These are phyloP conservation scores for Beauveria caledonica DNA, from an alignment of 2,329 filamentous ascomycete species.

Conservation along the genomic window DNA sequence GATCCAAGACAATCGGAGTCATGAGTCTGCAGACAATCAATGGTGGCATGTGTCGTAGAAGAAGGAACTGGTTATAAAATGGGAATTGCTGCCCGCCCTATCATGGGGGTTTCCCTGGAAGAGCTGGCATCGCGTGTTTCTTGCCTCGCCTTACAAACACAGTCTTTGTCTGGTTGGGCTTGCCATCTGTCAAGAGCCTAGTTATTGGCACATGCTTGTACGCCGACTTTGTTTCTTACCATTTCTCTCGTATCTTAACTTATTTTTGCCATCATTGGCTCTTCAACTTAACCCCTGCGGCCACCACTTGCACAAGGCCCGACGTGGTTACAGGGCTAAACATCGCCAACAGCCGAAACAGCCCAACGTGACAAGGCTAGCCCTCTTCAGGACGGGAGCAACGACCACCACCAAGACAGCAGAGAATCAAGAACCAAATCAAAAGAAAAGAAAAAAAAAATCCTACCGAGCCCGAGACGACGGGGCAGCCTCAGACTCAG, in stretches of 20 bases:
- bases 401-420: neutral
- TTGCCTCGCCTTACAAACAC: neutral
- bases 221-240: no score
- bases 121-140: neutral
- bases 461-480: no score
- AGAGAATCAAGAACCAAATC: neutral
- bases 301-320: neutral
- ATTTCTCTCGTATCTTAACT: neutral
- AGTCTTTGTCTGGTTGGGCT: neutral
- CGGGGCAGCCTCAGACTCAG: no score
- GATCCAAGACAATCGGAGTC: neutral
- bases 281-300: neutral
- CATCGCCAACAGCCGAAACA: neutral
- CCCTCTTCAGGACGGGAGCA: neutral
- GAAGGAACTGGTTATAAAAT: conserved; percentile 1
- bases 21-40: neutral
- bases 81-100: neutral
- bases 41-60: neutral
- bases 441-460: no score
- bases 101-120: neutral
- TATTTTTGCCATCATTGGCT: neutral
- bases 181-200: neutral
- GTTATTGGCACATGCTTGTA: neutral
- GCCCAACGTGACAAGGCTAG: no score
- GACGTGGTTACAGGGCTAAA: neutral